Conservation (phyloP, 805 yeast genomes). For the Huiozyma naganishii region DNA sequence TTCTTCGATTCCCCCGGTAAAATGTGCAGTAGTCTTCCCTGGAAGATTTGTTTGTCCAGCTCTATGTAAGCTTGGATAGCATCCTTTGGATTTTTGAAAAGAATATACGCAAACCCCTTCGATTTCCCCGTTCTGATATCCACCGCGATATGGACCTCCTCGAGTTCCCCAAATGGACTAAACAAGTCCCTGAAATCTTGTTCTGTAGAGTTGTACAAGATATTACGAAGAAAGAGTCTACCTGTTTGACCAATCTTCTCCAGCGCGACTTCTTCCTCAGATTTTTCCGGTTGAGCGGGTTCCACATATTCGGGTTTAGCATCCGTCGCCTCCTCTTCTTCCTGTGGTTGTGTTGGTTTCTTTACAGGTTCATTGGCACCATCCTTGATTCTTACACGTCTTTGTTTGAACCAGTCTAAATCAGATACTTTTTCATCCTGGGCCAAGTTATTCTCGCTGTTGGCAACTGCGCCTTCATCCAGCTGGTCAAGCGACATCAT, state of each 20-base stretch:
- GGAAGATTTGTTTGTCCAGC: slow-evolving; percentile 82
- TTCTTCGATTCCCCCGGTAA: slow-evolving; percentile 78
- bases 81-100: slow-evolving; percentile 53
- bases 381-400: slow-evolving; percentile 62
- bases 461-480: slow-evolving; percentile 9
- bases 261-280: slow-evolving; percentile 36
- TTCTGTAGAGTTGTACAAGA: slow-evolving; percentile 69
- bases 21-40: slow-evolving; percentile 86
- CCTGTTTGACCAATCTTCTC: slow-evolving; percentile 56
- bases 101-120: slow-evolving; percentile 85
- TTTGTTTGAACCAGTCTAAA: slow-evolving; percentile 75
- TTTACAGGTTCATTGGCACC: slow-evolving; percentile 20
- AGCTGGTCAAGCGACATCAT: slow-evolving; percentile 35
- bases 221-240: slow-evolving; percentile 79
- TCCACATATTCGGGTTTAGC: slow-evolving; percentile 1
- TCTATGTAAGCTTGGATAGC: slow-evolving; percentile 67
- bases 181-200: slow-evolving; percentile 64
- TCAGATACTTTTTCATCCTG: slow-evolving; percentile 52
- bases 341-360: slow-evolving; percentile 2
- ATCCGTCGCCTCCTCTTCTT: slow-evolving; percentile 3
- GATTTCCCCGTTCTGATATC: slow-evolving; percentile 85
- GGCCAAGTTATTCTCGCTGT: slow-evolving; percentile 27
- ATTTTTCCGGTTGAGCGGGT: slow-evolving; percentile 22
- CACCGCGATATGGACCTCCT: slow-evolving; percentile 86
- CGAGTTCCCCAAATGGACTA: slow-evolving; percentile 54